These are phyloP conservation scores for Aureobasidium sp. DNA, from an alignment of 2,329 filamentous ascomycete genomes.

Conservation along the genomic window DNA sequence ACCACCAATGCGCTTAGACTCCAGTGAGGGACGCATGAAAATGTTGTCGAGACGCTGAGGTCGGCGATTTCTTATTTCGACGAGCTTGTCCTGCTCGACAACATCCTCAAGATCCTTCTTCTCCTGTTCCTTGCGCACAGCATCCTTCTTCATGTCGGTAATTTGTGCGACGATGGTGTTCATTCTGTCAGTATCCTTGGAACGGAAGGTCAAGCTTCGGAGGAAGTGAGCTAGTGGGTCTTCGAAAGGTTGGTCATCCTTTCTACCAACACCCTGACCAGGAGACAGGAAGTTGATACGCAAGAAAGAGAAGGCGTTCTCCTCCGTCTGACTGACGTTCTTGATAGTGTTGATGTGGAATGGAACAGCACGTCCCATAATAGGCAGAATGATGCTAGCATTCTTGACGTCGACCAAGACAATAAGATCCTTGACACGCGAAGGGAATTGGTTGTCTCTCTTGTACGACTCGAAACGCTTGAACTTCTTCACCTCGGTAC, in stretches of 20 bases:
- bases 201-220: slow-evolving; percentile 89
- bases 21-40: slow-evolving; percentile 89
- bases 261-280: slow-evolving; percentile 91
- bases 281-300: slow-evolving; percentile 97
- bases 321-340: slow-evolving; percentile 95
- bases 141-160: slow-evolving; percentile 90
- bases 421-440: slow-evolving; percentile 73
- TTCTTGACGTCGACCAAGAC: slow-evolving; percentile 90
- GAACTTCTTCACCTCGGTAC: slow-evolving; percentile 93
- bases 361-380: slow-evolving; percentile 94
- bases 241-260: slow-evolving; percentile 93
- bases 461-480: slow-evolving; percentile 99
- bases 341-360: slow-evolving; percentile 99
- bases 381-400: slow-evolving; percentile 81
- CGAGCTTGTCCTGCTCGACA: slow-evolving; percentile 94
- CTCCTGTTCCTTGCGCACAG: slow-evolving; percentile 87
- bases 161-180: slow-evolving; percentile 89
- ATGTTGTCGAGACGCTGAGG: slow-evolving; percentile 88
- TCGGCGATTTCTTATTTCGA: slow-evolving; percentile 88
- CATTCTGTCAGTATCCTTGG: slow-evolving; percentile 80
- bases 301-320: slow-evolving; percentile 87
- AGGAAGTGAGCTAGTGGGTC: slow-evolving; percentile 94
- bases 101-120: slow-evolving; percentile 99
- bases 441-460: slow-evolving; percentile 86
- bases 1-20: slow-evolving; percentile 92